Evolutionary conservation across 306 rosid species (phyloP).

Genomic region (Casuarina equisetifolia): DNA sequence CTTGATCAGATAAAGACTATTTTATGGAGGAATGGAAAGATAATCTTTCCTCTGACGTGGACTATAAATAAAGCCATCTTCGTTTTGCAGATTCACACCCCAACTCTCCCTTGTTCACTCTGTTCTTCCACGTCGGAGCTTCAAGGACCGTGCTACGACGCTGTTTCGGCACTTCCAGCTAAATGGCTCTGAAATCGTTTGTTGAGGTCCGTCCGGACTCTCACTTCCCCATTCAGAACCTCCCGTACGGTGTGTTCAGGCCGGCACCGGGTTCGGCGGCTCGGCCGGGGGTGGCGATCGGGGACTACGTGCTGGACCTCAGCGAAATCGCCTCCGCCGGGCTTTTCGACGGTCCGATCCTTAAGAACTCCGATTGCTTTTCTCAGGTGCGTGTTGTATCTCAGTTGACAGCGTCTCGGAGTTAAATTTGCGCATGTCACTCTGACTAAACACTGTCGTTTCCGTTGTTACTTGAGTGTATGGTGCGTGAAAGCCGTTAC

Average conservation of each 20-base stretch:
- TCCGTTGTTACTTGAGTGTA: not conserved
- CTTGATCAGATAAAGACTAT: not conserved
- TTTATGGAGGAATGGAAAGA: not conserved
- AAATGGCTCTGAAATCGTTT: slow-evolving; percentile 65
- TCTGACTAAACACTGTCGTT: not conserved
- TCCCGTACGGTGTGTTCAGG: slow-evolving; percentile 85
- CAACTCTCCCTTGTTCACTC: not conserved
- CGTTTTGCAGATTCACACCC: not conserved
- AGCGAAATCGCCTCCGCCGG: slow-evolving; percentile 67
- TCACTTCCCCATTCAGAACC: slow-evolving; percentile 89
- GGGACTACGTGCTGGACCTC: slow-evolving; percentile 82
- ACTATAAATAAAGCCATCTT: not conserved
- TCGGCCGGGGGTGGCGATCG: slow-evolving; percentile 88
- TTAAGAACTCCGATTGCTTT: slow-evolving; percentile 72
- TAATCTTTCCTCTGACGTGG: not conserved
- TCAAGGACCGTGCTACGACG: not conserved
- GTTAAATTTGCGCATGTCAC: not conserved
- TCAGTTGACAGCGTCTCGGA: not conserved
- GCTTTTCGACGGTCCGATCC: slow-evolving; percentile 79
- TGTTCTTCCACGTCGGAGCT: not conserved
- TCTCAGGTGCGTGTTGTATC: slow-evolving; percentile 44
- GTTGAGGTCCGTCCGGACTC: slow-evolving; percentile 62
- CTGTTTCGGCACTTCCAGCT: not conserved
- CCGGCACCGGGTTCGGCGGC: slow-evolving; percentile 46
- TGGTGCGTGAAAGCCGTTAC: not conserved